These are phyloP conservation scores for Arctium lappa DNA, from an alignment of 129 eudicot species.

Conservation along the genomic window DNA sequence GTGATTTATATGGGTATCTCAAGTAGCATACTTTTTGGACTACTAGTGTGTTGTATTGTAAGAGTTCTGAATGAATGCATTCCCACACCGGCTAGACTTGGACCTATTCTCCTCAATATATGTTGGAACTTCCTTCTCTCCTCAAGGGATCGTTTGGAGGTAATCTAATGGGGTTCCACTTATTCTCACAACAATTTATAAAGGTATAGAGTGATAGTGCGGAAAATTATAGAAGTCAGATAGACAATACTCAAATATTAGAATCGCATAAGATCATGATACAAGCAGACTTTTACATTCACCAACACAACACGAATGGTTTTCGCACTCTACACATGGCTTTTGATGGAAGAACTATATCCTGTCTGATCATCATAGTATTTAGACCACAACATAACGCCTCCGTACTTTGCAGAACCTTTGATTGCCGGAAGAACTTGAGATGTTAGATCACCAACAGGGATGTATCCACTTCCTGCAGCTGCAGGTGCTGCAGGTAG, in stretches of 20 bases:
- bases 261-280: neutral
- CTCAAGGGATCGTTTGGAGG: too few relatives aligned
- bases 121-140: too few relatives aligned
- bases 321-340: conserved; percentile 15
- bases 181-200: too few relatives aligned
- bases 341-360: conserved; percentile 38
- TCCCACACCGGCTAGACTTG: too few relatives aligned
- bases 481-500: conserved; percentile 41
- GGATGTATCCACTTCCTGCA: conserved; percentile 41
- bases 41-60: too few relatives aligned
- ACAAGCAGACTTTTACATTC: neutral
- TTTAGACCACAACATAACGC: conserved; percentile 54
- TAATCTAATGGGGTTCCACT: too few relatives aligned
- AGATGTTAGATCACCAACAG: conserved; percentile 16
- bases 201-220: neutral
- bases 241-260: neutral
- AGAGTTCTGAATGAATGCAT: too few relatives aligned
- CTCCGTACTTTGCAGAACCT: conserved; percentile 48
- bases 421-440: conserved; percentile 38
- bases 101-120: too few relatives aligned
- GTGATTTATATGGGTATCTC: too few relatives aligned
- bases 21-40: too few relatives aligned
- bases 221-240: too few relatives aligned
- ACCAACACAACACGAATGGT: too few relatives aligned
- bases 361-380: conserved; percentile 39